Conservation (phyloP, 1,139 yeast species). For the Lodderomyces elongisporus region DNA sequence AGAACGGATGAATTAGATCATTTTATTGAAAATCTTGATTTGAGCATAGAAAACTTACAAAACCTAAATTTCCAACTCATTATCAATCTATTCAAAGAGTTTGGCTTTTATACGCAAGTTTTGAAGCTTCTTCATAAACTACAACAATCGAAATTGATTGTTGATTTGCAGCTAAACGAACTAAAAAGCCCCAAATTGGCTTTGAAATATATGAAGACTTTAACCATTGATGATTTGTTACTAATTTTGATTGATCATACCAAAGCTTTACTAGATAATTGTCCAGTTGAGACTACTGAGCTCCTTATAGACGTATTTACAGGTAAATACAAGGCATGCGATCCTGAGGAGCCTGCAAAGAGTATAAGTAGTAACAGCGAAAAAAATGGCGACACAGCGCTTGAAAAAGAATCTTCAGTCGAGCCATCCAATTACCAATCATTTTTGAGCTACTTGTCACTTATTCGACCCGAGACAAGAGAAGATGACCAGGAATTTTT, state of each 20-base stretch:
- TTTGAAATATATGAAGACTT: conserved; percentile 60
- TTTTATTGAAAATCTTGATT: conserved; percentile 48
- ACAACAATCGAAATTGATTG: conserved; percentile 71
- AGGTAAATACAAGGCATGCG: conserved; percentile 61
- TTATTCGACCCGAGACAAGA: conserved; percentile 12
- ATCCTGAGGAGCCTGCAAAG: conserved; percentile 8
- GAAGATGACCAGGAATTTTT: conserved; percentile 12
- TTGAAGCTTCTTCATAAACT: conserved; percentile 65
- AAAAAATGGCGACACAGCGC: conserved; percentile 8
- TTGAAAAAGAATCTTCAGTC: conserved; percentile 12
- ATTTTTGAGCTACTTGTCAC: conserved; percentile 59
- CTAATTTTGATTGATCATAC: conserved; percentile 67
- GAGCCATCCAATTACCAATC: conserved; percentile 65
- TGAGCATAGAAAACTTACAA: conserved; percentile 22
- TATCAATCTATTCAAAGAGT: conserved; percentile 70
- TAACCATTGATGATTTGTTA: conserved; percentile 75
- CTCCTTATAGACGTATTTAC: conserved; percentile 83
- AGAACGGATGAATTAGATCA: conserved; percentile 51
- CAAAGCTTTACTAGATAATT: conserved; percentile 54
- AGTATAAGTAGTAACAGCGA: conserved; percentile 3
- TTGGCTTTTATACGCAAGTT: conserved; percentile 67
- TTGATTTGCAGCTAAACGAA: conserved; percentile 69
- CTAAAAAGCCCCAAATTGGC: conserved; percentile 53
- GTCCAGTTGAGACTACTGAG: conserved; percentile 81
- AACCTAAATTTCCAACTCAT: conserved; percentile 68